phyloP scores from a whole-genome alignment of 768 basidiomycete species.

The Xanthoconium purpureum region DNA sequence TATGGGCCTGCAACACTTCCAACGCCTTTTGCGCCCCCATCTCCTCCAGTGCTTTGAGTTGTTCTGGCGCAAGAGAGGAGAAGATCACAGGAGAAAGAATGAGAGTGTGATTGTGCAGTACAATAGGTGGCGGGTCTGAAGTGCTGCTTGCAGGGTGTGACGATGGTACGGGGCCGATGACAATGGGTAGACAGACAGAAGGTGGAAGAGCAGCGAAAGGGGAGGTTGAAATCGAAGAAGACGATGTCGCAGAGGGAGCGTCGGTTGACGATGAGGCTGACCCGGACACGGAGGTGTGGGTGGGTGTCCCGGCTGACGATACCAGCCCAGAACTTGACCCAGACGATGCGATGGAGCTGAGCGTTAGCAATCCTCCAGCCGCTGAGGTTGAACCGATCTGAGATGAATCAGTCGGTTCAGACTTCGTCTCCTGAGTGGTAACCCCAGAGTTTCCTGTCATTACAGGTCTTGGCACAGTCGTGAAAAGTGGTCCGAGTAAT shows the following conservation, averaged over 20 bases:
- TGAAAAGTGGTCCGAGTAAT: slow-evolving; percentile 4
- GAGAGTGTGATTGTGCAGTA: slow-evolving; percentile 79
- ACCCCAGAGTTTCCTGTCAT: not conserved
- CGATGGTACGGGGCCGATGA: slow-evolving; percentile 68
- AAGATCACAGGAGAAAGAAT: slow-evolving; percentile 86
- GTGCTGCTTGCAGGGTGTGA: slow-evolving; percentile 48
- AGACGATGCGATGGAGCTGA: not conserved
- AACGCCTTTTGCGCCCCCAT: slow-evolving; percentile 82
- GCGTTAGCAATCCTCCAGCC: not conserved
- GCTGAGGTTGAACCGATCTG: not conserved
- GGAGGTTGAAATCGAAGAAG: slow-evolving; percentile 13
- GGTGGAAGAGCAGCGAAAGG: slow-evolving; percentile 32
- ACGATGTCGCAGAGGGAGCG: slow-evolving; percentile 8
- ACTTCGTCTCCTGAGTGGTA: slow-evolving; percentile 2
- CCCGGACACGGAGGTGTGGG: slow-evolving; percentile 20
- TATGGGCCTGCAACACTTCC: slow-evolving; percentile 77
- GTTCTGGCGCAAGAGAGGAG: slow-evolving; percentile 67
- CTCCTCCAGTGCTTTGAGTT: slow-evolving; percentile 70
- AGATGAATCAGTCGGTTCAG: slow-evolving; percentile 3
- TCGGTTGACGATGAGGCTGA: slow-evolving; percentile 15
- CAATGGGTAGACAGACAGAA: slow-evolving; percentile 68
- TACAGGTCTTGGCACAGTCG: slow-evolving; percentile 2
- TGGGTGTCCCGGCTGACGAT: slow-evolving; percentile 3
- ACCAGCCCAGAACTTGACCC: slow-evolving; percentile 2
- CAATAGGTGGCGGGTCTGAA: slow-evolving; percentile 61